Conservation (phyloP, 257 asterid genomes). For the Scutellaria minor region DNA sequence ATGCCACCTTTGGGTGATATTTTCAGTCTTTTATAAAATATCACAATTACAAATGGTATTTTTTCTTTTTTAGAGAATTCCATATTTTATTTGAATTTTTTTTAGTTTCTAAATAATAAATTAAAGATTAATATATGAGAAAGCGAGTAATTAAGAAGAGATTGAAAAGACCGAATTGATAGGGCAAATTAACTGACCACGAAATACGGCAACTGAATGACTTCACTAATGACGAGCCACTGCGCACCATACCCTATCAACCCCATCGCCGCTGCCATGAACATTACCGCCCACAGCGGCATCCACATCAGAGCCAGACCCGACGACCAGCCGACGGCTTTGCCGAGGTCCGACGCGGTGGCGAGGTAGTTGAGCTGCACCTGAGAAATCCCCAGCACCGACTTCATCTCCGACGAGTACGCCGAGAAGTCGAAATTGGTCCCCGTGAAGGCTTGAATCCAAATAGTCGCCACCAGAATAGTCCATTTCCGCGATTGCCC, state of each 20-base stretch:
- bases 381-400: slow-evolving; percentile 73
- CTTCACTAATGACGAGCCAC: slow-evolving; percentile 66
- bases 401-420: slow-evolving; percentile 79
- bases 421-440: slow-evolving; percentile 90
- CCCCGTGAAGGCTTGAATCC: slow-evolving; percentile 95
- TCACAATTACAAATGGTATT: too few relatives aligned
- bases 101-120: too few relatives aligned
- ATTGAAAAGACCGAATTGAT: neutral
- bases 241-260: slow-evolving; percentile 79
- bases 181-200: slow-evolving; percentile 62
- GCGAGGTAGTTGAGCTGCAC: slow-evolving; percentile 86
- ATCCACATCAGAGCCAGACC: slow-evolving; percentile 73
- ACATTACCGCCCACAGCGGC: slow-evolving; percentile 79
- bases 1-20: too few relatives aligned
- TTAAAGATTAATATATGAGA: too few relatives aligned
- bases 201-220: slow-evolving; percentile 69
- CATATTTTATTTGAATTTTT: too few relatives aligned
- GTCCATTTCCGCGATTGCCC: slow-evolving; percentile 83
- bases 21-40: too few relatives aligned
- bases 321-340: slow-evolving; percentile 89
- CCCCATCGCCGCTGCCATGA: slow-evolving; percentile 81
- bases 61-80: too few relatives aligned
- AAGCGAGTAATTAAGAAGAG: neutral
- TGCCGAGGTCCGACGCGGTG: slow-evolving; percentile 92
- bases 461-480: slow-evolving; percentile 76